Evolutionary conservation across 352 stramenopile species (phyloP).

Genomic region (Pythium pyrilobum): DNA sequence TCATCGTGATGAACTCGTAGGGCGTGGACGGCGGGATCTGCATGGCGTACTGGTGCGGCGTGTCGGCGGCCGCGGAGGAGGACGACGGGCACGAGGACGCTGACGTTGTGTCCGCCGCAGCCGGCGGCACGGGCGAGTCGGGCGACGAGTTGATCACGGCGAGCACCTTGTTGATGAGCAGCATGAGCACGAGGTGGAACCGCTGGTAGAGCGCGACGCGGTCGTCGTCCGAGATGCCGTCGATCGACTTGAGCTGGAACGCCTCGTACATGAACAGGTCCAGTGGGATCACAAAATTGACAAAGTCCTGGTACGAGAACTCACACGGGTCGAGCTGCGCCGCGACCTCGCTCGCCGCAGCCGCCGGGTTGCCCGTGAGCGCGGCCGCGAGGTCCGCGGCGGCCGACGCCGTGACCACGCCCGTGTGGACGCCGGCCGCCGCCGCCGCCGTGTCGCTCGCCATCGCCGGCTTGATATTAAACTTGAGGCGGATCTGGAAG

Average conservation of each 20-base stretch:
- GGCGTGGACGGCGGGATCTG: slow-evolving; percentile 43
- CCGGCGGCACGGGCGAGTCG: slow-evolving; percentile 22
- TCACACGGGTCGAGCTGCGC: slow-evolving; percentile 28
- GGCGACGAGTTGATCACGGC: slow-evolving; percentile 28
- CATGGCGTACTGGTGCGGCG: slow-evolving; percentile 32
- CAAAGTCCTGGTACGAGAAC: slow-evolving; percentile 53
- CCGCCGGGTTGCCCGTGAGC: background rate
- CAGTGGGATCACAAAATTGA: slow-evolving; percentile 34
- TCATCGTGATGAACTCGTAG: slow-evolving; percentile 48
- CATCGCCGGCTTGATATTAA: slow-evolving; percentile 35
- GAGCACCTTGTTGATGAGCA: slow-evolving; percentile 37
- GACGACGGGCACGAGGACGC: no score
- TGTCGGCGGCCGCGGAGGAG: background rate
- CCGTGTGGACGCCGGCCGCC: background rate
- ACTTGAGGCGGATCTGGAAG: slow-evolving; percentile 46
- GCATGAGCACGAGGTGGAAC: slow-evolving; percentile 33
- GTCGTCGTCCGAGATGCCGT: slow-evolving; percentile 32
- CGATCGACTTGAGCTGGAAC: slow-evolving; percentile 46
- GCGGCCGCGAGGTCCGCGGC: background rate
- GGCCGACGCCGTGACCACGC: background rate
- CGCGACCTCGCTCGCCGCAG: background rate
- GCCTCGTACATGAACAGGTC: slow-evolving; percentile 59
- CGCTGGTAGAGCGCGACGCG: slow-evolving; percentile 32
- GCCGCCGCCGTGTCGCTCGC: background rate
- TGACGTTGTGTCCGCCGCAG: background rate